Evolutionary conservation across 148 eudicot genomes (phyloP).

Genomic region (Rhododendron williamsianum): DNA sequence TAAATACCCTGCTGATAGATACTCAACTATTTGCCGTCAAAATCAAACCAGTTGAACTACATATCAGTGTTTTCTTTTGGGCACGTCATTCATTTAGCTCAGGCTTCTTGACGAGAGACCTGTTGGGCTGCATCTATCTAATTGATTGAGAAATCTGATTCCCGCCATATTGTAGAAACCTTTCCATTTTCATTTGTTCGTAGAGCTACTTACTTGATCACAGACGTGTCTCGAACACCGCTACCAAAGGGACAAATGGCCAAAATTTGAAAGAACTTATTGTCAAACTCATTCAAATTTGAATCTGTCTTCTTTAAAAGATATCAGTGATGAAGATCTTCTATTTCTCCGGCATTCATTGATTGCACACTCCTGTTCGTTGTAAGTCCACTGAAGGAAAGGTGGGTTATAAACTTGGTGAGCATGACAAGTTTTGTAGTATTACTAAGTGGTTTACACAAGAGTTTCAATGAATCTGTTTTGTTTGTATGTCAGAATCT

Average conservation of each 20-base stretch:
- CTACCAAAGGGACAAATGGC: neutral
- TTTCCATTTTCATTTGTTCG: neutral
- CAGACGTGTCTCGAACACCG: neutral
- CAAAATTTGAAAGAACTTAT: neutral
- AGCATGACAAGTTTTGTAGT: neutral
- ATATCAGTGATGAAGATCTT: neutral
- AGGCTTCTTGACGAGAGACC: neutral
- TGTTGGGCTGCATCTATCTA: neutral
- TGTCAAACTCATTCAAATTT: neutral
- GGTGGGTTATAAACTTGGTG: neutral
- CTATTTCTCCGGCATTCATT: neutral
- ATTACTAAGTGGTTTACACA: neutral
- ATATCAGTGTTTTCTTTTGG: neutral
- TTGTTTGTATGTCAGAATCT: neutral
- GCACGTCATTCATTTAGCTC: neutral
- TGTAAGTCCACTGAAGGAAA: neutral
- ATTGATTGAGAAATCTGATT: neutral
- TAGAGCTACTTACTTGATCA: neutral
- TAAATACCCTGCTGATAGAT: neutral
- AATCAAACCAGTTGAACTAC: neutral
- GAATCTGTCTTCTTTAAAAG: neutral
- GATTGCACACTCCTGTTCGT: neutral
- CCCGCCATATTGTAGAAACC: neutral
- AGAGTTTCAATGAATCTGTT: neutral
- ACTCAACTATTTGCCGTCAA: neutral